phyloP scores from a whole-genome alignment of 495 filamentous ascomycete genomes.

The Lepidopterella palustris region DNA sequence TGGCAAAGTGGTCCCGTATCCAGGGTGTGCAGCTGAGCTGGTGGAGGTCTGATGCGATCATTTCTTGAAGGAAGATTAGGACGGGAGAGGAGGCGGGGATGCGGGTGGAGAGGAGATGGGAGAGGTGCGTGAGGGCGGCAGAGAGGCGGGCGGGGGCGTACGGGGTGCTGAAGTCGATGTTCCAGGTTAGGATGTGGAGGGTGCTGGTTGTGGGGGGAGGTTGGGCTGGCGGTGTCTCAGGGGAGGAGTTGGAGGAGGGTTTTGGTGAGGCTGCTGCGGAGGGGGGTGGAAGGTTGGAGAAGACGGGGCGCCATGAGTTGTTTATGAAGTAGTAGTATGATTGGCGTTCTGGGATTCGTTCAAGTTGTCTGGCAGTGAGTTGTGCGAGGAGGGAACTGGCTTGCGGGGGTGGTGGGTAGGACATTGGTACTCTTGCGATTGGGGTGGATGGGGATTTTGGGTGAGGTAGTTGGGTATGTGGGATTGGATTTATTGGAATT shows the following conservation, averaged over 20 bases:
- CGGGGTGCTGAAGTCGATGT: constrained; percentile 47
- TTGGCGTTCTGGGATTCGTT: constrained; percentile 19
- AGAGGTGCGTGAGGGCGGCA: constrained; percentile 40
- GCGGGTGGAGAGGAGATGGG: constrained; percentile 21
- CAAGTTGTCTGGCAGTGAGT: constrained; percentile 10
- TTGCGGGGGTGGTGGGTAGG: background rate
- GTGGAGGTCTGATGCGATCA: constrained; percentile 38
- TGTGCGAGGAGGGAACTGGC: background rate
- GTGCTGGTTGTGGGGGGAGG: background rate
- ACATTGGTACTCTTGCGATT: too few species aligned
- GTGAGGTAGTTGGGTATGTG: too few species aligned
- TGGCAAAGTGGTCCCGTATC: constrained; percentile 41
- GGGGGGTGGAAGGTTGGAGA: background rate
- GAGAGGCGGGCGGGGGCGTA: constrained; percentile 39
- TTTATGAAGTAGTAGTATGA: constrained; percentile 17
- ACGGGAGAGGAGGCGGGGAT: constrained; percentile 28
- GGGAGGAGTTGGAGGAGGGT: background rate
- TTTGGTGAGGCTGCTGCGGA: background rate
- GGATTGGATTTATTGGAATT: too few species aligned
- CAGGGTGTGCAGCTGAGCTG: constrained; percentile 39
- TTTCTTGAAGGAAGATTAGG: constrained; percentile 50
- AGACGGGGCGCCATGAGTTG: constrained; percentile 14
- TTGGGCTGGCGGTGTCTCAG: background rate
- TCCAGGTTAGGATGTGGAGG: constrained; percentile 39
- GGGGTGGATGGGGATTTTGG: too few species aligned